Conservation (phyloP, 1,139 yeast genomes). For the Protomyces macrosporus region DNA sequence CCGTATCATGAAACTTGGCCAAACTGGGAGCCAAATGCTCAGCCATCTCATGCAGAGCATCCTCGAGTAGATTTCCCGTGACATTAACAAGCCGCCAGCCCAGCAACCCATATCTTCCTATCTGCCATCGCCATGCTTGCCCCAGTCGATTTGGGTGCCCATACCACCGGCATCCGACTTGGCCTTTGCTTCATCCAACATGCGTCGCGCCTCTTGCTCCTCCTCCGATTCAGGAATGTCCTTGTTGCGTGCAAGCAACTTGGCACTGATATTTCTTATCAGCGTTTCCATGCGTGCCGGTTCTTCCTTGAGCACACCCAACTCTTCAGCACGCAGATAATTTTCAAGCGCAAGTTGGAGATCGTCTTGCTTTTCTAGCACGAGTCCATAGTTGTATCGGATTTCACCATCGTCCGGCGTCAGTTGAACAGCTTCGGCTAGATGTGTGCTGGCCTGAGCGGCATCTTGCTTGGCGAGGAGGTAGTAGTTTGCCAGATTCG, state of each 20-base stretch:
- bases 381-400: slow-evolving; percentile 23
- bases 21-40: too few species aligned
- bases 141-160: slow-evolving; percentile 24
- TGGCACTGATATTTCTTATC: slow-evolving; percentile 19
- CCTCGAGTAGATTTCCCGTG: too few species aligned
- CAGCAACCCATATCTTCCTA: background rate
- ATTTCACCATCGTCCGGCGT: slow-evolving; percentile 18
- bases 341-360: slow-evolving; percentile 17
- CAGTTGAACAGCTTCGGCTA: slow-evolving; percentile 10
- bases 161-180: slow-evolving; percentile 9
- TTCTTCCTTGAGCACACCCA: slow-evolving; percentile 10
- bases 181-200: background rate
- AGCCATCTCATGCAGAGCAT: too few species aligned
- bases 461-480: slow-evolving; percentile 12
- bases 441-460: slow-evolving; percentile 4
- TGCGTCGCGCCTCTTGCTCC: slow-evolving; percentile 3
- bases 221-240: slow-evolving; percentile 13
- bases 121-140: slow-evolving; percentile 10
- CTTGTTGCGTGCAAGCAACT: slow-evolving; percentile 10
- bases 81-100: too few species aligned
- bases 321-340: slow-evolving; percentile 22
- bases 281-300: slow-evolving; percentile 1
- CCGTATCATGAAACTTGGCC: too few species aligned
- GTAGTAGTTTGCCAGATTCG: slow-evolving; percentile 21
- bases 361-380: slow-evolving; percentile 22